Evolutionary conservation across 345 rosid species (phyloP).

Genomic region (Eucalyptus marginata): DNA sequence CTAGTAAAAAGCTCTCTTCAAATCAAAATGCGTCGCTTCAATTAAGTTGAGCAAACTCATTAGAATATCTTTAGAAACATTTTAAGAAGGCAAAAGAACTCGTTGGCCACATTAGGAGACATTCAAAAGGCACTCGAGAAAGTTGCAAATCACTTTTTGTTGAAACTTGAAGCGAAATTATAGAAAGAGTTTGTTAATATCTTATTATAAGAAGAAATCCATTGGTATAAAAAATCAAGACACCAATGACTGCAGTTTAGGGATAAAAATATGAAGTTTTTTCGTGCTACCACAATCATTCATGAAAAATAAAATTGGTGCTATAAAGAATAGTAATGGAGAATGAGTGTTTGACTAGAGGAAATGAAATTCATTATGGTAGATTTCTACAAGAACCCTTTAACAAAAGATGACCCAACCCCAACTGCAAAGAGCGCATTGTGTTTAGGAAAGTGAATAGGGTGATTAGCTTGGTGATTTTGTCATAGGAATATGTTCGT

Average conservation of each 20-base stretch:
- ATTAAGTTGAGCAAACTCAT: no score
- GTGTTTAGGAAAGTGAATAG: not conserved
- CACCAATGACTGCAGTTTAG: not conserved
- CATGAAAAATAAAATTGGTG: not conserved
- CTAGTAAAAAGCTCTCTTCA: not conserved
- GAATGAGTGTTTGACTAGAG: not conserved
- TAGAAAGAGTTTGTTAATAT: not conserved
- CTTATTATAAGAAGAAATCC: not conserved
- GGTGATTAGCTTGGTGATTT: not conserved
- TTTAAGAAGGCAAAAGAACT: not conserved
- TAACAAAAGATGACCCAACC: not conserved
- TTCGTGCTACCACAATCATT: not conserved
- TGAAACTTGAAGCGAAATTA: not conserved
- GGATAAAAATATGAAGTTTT: not conserved
- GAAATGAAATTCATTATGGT: not conserved
- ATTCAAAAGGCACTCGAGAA: not conserved
- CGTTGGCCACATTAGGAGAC: not conserved
- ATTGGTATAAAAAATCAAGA: not conserved
- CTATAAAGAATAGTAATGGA: not conserved
- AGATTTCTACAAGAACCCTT: not conserved
- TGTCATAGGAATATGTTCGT: not conserved
- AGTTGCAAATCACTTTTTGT: not conserved
- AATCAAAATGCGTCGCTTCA: no score
- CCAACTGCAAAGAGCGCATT: not conserved
- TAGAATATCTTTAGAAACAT: not conserved